Percentiles rank a stretch among this genome's conserved stretches.
Evolutionary conservation across 148 eudicot species (phyloP).

Genomic region (Dianthus caryophyllus): DNA sequence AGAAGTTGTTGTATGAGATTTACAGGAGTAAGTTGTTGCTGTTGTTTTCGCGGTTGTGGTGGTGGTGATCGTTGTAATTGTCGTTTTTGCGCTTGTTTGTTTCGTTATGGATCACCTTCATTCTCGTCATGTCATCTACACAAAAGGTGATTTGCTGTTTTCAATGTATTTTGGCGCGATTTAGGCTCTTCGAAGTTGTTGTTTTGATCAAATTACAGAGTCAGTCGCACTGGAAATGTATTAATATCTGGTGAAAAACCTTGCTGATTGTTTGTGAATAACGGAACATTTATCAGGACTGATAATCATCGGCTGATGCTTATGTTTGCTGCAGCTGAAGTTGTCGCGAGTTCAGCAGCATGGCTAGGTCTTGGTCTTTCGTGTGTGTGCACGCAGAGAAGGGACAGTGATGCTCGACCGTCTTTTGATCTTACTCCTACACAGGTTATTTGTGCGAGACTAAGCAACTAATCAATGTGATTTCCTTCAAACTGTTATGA

Average conservation of each 20-base stretch:
- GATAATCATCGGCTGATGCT: slow-evolving; percentile 15
- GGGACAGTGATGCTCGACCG: slow-evolving; percentile 79
- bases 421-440: slow-evolving; percentile 85
- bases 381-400: slow-evolving; percentile 95
- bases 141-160: slow-evolving; percentile 32
- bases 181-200: background rate
- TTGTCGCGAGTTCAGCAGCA: slow-evolving; percentile 87
- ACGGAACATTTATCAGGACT: background rate
- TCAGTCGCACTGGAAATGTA: background rate
- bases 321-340: slow-evolving; percentile 68
- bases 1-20: background rate
- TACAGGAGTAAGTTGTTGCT: slow-evolving; percentile 6
- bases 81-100: slow-evolving; percentile 14
- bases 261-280: background rate
- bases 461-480: background rate
- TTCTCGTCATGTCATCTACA: slow-evolving; percentile 28
- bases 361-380: slow-evolving; percentile 98
- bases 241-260: background rate
- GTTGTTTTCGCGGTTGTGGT: no score
- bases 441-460: slow-evolving; percentile 47
- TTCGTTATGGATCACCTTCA: slow-evolving; percentile 36
- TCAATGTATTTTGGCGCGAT: background rate
- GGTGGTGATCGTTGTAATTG: background rate
- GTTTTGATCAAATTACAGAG: background rate
- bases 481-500: background rate